These are phyloP conservation scores for Macrophomina phaseolina DNA, from an alignment of 2,329 filamentous ascomycete genomes.

Conservation along the genomic window DNA sequence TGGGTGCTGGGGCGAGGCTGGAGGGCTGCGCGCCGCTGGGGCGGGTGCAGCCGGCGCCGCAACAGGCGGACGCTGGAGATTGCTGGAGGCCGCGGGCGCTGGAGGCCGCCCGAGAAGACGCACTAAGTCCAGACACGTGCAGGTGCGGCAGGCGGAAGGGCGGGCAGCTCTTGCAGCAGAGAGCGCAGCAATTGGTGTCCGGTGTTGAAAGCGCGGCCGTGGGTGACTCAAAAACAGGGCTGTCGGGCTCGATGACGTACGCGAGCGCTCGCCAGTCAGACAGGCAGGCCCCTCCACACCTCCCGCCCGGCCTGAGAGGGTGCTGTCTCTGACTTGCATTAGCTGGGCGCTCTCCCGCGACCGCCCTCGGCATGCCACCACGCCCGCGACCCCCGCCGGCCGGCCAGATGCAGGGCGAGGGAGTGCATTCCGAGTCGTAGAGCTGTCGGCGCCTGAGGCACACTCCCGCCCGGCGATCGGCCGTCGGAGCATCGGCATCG, in stretches of 20 bases:
- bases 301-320: too few relatives aligned
- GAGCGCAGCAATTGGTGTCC: not conserved
- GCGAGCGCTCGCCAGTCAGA: too few relatives aligned
- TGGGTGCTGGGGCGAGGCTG: conserved; percentile 6
- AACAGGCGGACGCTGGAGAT: not conserved
- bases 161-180: conserved; percentile 3
- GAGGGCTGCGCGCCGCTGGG: conserved; percentile 1
- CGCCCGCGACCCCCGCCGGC: not conserved
- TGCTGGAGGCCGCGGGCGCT: not conserved
- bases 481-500: conserved; percentile 13
- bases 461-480: not conserved
- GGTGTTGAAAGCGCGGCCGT: conserved; percentile 11
- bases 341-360: conserved; percentile 9
- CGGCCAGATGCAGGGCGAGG: not conserved
- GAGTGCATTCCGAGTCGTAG: not conserved
- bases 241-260: conserved; percentile 11
- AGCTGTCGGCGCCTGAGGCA: not conserved
- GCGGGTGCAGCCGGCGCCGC: conserved; percentile 11
- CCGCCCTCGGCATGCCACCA: conserved; percentile 9
- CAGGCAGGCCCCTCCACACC: too few relatives aligned
- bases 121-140: conserved; percentile 11
- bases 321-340: conserved; percentile 8
- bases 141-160: conserved; percentile 11
- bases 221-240: conserved; percentile 19
- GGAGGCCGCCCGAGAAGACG: not conserved